Evolutionary conservation across 257 asterid genomes (phyloP).

Genomic region (Nicotiana otophora): DNA sequence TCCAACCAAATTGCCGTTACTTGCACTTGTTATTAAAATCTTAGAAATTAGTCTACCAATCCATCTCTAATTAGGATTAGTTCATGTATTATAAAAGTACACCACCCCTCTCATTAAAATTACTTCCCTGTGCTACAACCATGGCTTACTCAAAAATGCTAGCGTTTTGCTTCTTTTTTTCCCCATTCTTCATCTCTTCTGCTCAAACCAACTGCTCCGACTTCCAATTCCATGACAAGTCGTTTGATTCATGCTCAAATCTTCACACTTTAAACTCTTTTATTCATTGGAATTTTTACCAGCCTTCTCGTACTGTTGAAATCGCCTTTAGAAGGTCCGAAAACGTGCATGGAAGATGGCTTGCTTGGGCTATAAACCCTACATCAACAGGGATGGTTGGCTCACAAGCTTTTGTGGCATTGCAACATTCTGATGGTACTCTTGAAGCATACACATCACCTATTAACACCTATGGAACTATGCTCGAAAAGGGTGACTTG

Average conservation of each 20-base stretch:
- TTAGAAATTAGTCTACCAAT: no score
- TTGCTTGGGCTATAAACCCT: slow-evolving; percentile 13
- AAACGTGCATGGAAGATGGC: background rate
- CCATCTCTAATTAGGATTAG: background rate
- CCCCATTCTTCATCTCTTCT: background rate
- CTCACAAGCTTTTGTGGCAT: background rate
- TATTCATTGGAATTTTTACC: background rate
- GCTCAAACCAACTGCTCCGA: background rate
- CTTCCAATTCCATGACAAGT: background rate
- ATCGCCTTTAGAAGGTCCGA: background rate
- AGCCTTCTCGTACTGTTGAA: background rate
- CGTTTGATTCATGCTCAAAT: background rate
- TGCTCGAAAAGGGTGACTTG: background rate
- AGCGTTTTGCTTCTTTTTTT: background rate
- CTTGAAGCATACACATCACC: slow-evolving; percentile 5
- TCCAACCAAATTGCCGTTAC: no score
- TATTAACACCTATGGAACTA: background rate
- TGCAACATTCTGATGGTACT: background rate
- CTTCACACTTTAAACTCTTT: background rate
- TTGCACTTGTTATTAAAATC: no score
- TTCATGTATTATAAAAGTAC: background rate
- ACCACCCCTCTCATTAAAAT: background rate
- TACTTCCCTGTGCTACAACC: background rate
- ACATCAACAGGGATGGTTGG: slow-evolving; percentile 7
- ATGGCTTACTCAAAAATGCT: background rate